Base-by-base conservation (phyloP, 345 rosid species). In the Linum lewisii region DNA sequence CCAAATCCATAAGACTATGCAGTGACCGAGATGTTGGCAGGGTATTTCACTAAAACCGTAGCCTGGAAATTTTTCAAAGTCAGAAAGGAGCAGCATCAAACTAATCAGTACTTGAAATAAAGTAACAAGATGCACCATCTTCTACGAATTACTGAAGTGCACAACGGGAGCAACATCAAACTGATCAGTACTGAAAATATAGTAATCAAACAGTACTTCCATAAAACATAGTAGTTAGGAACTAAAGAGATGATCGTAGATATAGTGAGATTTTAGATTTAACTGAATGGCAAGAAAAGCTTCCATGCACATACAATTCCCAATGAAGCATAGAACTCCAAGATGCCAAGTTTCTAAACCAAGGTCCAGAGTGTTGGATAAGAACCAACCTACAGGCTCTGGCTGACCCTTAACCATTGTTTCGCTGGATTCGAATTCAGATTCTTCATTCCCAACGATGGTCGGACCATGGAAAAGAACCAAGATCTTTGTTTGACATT, bases 231-330 rank as follows among this genome's bases (percentile, higher is more conserved):
- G 34, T 8, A 29, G 34, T 8, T 29, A 29, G 34, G 34, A 29
- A 29, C 34, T 29, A 29, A 29, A 29, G n/a, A n/a, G n/a, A n/a
- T n/a, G n/a, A n/a, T n/a, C n/a, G n/a, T n/a, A n/a, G n/a, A n/a
- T n/a, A n/a, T n/a, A n/a, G n/a, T n/a, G n/a, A n/a, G 34, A 29
- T n/a, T n/a, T n/a, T n/a, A n/a, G n/a, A n/a, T n/a, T 73, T 80
- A 93, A 97, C 99, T 93, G 97, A 70, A 89, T 81, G 69, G 90
- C 99, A 29, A 89, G 78, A 71, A 83, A 93, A 49, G 89, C 78
- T 63, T 97, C 97, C 97, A 93, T 89, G 82, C 99, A 84, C 78
- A 89, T 80, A 68, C 99, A 93, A 78, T 93, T 93, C 47, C 99
- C 99, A 18, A 93, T 76, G 68, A 93, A 76, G 80, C 99, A 93